These are phyloP conservation scores for Aspergillus ostianus DNA, from an alignment of 495 filamentous ascomycete species.

Conservation along the genomic window DNA sequence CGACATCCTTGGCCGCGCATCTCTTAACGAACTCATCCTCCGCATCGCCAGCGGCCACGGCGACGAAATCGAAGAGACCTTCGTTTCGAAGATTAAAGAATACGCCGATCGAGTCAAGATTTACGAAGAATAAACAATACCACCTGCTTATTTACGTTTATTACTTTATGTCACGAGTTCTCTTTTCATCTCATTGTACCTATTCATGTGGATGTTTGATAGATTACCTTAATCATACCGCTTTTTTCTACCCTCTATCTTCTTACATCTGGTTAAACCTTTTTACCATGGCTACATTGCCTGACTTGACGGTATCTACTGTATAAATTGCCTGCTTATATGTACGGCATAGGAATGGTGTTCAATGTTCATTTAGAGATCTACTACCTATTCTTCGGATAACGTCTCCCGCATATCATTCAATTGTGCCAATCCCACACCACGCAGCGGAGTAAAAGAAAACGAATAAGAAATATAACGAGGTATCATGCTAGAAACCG, in stretches of 20 bases:
- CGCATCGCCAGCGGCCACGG: slow-evolving; percentile 87
- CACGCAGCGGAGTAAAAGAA: not conserved
- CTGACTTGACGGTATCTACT: not conserved
- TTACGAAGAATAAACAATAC: slow-evolving; percentile 49
- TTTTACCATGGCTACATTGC: not conserved
- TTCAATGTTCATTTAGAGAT: not conserved
- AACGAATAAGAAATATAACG: not conserved
- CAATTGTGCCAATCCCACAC: no score
- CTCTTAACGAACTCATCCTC: slow-evolving; percentile 86
- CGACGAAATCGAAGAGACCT: slow-evolving; percentile 70
- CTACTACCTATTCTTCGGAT: not conserved
- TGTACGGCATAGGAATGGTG: not conserved
- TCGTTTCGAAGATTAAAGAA: slow-evolving; percentile 74
- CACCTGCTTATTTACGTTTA: not conserved
- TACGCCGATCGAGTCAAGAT: slow-evolving; percentile 81
- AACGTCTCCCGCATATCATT: no score
- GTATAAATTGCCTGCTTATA: not conserved
- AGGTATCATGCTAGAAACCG: not conserved
- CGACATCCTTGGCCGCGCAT: slow-evolving; percentile 86
- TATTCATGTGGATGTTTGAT: not conserved
- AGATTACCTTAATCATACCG: not conserved
- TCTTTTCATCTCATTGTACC: not conserved
- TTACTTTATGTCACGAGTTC: slow-evolving; percentile 1
- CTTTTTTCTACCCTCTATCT: not conserved
- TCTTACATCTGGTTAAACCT: not conserved